A percentile compares a stretch with the other conserved stretches of the same genome.
These are phyloP conservation scores for Mycena rebaudengoi DNA, from an alignment of 768 basidiomycete genomes.

Conservation along the genomic window DNA sequence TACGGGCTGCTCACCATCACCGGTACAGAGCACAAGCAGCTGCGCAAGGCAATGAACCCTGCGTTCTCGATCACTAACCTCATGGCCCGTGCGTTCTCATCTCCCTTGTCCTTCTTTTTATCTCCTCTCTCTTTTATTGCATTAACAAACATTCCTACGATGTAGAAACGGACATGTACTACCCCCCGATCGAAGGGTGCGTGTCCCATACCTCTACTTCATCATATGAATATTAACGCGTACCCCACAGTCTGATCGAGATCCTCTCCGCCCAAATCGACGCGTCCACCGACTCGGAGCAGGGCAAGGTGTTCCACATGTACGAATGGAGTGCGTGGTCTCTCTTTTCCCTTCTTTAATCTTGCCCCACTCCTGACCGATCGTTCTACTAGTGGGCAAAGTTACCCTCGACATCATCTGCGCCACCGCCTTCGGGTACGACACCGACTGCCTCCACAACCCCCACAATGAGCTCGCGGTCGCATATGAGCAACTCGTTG, in stretches of 20 bases:
- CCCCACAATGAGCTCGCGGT: slow-evolving; percentile 56
- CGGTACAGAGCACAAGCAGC: slow-evolving; percentile 56
- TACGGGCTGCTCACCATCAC: slow-evolving; percentile 59
- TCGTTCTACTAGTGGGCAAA: slow-evolving; percentile 61
- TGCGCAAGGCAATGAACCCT: slow-evolving; percentile 61
- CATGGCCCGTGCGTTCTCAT: slow-evolving; percentile 43
- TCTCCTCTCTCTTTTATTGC: too few species aligned
- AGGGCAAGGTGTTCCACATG: slow-evolving; percentile 42
- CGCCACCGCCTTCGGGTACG: slow-evolving; percentile 58
- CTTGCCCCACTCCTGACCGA: neutral
- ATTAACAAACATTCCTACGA: too few species aligned
- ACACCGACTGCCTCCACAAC: slow-evolving; percentile 52
- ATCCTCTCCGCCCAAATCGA: slow-evolving; percentile 45
- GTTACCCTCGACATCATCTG: slow-evolving; percentile 63
- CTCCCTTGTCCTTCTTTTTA: neutral
- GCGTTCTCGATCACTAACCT: slow-evolving; percentile 58
- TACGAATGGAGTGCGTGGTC: slow-evolving; percentile 56
- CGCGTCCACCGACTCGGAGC: slow-evolving; percentile 25
- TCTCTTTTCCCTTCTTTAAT: neutral
- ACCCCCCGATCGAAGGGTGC: slow-evolving; percentile 54
- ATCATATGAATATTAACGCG: neutral
- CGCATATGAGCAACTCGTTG: slow-evolving; percentile 54
- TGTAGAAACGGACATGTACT: slow-evolving; percentile 56
- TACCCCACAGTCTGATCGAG: slow-evolving; percentile 44
- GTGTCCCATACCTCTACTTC: neutral